Evolutionary conservation across 2,329 filamentous ascomycete species (phyloP).

Genomic region (Neurospora sp.): DNA sequence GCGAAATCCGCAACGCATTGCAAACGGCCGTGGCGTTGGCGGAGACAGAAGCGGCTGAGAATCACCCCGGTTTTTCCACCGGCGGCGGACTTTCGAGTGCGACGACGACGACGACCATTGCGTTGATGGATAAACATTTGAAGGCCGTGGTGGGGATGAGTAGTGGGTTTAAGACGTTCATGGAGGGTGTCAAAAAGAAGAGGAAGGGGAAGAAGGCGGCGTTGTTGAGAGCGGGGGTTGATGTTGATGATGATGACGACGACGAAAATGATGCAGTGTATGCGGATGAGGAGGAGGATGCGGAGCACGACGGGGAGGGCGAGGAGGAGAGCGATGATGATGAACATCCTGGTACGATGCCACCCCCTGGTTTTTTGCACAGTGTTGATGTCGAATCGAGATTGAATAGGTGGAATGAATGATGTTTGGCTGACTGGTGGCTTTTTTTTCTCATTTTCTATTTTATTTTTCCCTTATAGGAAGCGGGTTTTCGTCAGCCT

Average conservation of each 20-base stretch:
- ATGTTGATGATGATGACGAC: neutral
- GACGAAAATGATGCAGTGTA: constrained; percentile 1
- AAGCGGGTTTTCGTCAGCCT: neutral
- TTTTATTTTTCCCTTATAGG: neutral
- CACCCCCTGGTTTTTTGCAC: neutral
- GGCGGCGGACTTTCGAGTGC: constrained; percentile 18
- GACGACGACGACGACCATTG: constrained; percentile 20
- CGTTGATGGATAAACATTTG: constrained; percentile 25
- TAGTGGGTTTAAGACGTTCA: constrained; percentile 26
- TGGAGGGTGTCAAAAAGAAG: constrained; percentile 13
- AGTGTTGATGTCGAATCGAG: neutral
- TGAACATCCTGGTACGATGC: neutral
- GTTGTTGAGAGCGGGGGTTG: neutral
- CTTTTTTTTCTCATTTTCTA: neutral
- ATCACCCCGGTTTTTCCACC: too few species aligned
- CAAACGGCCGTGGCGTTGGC: constrained; percentile 35
- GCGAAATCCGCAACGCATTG: constrained; percentile 26
- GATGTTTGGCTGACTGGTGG: neutral
- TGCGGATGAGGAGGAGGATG: neutral
- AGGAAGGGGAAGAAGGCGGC: constrained; percentile 4
- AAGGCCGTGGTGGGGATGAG: constrained; percentile 29
- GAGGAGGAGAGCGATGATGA: neutral
- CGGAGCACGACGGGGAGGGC: neutral
- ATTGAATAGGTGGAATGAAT: neutral
- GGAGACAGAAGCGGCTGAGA: constrained; percentile 26